Evolutionary conservation across 305 asterid genomes (phyloP), one percentile per base, ranked within the genome.

Genomic region (Fraxinus sp.): DNA sequence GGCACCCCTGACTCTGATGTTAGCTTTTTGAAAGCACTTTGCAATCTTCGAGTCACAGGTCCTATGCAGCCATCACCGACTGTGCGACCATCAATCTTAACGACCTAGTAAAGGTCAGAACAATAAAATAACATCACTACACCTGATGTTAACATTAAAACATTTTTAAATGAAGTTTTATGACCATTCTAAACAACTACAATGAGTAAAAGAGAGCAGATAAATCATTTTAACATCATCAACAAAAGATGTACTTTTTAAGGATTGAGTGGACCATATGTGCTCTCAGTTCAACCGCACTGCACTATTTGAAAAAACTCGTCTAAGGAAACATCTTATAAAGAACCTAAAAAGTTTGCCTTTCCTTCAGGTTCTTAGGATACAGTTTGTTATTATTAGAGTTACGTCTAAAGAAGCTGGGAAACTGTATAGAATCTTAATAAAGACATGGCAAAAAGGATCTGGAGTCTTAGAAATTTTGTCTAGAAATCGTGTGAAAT

Each of bases 11-110:
- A 75, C 71, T 88, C 97, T 46, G 90, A 86, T 33, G 89, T 87
- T 88, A 93, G 84, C 32, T 82, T 90, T 80, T 76, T 87, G 80
- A 85, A 94, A 83, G 92, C 93, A 76, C 71, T 81, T 84, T 93
- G 97, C 83, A 94, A 59, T 81, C 88, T 89, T 79, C 76, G 92
- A 41, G 98, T 93, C 83, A 91, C 88, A 0, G 95, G 89, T 87
- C 98, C 98, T 43, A 94, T 94, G 73, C 30, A 71, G 74, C 98
- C 98, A 82, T 92, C 90, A 16, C 97, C 97, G 10, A 94, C 75
- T 36, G 84, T 78, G 52, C 97, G 95, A 28, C 97, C 98, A 74
- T 94, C 98, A 28, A 94, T 90, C 79, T 87, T 91, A 77, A 89
- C 78, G 72, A 94, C 98, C 97, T 94, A 77, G 79, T 75, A 81